These are phyloP conservation scores for Aspergillus quadrilineatus DNA, from an alignment of 2,329 filamentous ascomycete species.

Conservation along the genomic window DNA sequence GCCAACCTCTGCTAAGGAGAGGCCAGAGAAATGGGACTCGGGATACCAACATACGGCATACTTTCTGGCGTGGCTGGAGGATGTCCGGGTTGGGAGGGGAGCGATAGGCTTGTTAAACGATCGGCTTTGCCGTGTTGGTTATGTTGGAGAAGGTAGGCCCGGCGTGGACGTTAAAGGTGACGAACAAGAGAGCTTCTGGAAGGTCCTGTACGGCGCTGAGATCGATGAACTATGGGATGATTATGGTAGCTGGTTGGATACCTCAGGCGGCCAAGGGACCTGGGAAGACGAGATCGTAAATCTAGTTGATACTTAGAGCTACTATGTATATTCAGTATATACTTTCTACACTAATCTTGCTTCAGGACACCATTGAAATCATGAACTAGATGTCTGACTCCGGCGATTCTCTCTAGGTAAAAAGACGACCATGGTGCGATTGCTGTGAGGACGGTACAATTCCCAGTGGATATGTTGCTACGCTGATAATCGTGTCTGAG, in stretches of 20 bases:
- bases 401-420: not conserved
- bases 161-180: not conserved
- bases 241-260: slow-evolving; percentile 59
- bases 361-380: not conserved
- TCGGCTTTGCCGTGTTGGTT: slow-evolving; percentile 36
- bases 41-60: slow-evolving; percentile 91
- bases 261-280: slow-evolving; percentile 24
- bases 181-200: slow-evolving; percentile 33
- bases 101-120: slow-evolving; percentile 62
- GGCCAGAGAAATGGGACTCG: slow-evolving; percentile 72
- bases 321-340: not conserved
- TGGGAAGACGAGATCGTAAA: slow-evolving; percentile 32
- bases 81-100: slow-evolving; percentile 62
- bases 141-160: slow-evolving; percentile 30
- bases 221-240: slow-evolving; percentile 72
- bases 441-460: too few species aligned
- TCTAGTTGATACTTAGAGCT: slow-evolving; percentile 12
- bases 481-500: not conserved
- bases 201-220: slow-evolving; percentile 59
- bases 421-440: not conserved
- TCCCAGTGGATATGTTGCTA: not conserved
- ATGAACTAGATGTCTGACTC: too few species aligned
- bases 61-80: slow-evolving; percentile 83
- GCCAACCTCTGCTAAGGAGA: slow-evolving; percentile 45
- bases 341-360: not conserved